Evolutionary conservation across 2,329 filamentous ascomycete species (phyloP), one percentile per base, ranked within the genome.

Genomic region (Hymenoscyphus linearis): DNA sequence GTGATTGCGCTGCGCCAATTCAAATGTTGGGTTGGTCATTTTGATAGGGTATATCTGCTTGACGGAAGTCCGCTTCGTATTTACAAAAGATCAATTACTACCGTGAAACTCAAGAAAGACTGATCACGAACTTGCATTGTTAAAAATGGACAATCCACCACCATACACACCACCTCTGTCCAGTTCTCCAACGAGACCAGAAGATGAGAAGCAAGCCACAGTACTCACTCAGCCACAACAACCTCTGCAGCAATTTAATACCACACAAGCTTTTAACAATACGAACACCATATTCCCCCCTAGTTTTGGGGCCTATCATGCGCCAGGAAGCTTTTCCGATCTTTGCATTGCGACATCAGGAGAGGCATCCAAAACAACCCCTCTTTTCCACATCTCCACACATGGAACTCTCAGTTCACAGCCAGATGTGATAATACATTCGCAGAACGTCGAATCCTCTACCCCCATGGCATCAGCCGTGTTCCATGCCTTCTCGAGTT

Each of bases 231-330:
- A 14, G 25, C n/a, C 18, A 14, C 26, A 31, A 18, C 13, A 34
- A 16, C 31, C 53, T 12, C n/a, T 12, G 7, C 35, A 37, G 13
- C 35, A 9, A 4, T n/a, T 37, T 3, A 12, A n/a, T 31, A 6
- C 22, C 14, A 13, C 12, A 27, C 52, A 54, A 54, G 6, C 5
- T 16, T 54, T 18, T 7, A 54, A 22, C 34, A 35, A 12, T 14
- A 26, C 52, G n/a, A 18, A 6, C 2, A 27, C 34, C 12, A 53
- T 58, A 22, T 66, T 68, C 16, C 66, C 66, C 2, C 56, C 53
- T 36, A 31, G 27, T 13, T 67, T 68, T 54, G 66, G 66, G 12
- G 36, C 67, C 26, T 67, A 68, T 56, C 57, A 60, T 16, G 62
- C 65, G 27, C 18, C 57, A 2, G 57, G 37, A 6, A 62, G 56